Conservation (phyloP, 768 basidiomycete genomes). For the Pleurotus pulmonarius region DNA sequence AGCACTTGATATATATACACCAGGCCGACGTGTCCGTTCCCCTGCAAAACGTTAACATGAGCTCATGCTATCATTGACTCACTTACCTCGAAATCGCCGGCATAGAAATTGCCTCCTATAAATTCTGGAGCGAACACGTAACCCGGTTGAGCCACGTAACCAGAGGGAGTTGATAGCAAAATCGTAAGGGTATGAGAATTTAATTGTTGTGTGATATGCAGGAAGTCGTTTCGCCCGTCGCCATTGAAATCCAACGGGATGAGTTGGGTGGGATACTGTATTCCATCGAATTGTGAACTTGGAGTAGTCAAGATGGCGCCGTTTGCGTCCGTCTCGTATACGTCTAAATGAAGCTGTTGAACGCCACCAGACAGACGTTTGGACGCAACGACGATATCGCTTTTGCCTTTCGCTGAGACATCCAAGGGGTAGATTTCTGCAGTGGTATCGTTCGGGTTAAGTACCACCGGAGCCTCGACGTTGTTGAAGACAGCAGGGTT, state of each 20-base stretch:
- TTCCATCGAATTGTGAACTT: background rate
- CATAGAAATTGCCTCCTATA: conserved; percentile 1
- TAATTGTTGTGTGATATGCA: background rate
- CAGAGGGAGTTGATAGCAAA: background rate
- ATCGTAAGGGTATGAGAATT: background rate
- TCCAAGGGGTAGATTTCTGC: background rate
- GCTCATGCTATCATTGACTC: background rate
- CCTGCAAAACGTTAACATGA: background rate
- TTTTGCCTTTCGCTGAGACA: background rate
- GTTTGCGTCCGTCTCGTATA: conserved; percentile 1
- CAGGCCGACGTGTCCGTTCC: conserved; percentile 1
- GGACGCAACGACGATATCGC: conserved; percentile 1
- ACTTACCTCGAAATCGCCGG: conserved; percentile 2
- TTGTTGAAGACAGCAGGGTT: conserved; percentile 9
- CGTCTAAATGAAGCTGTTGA: conserved; percentile 2
- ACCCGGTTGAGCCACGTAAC: background rate
- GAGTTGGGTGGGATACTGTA: background rate
- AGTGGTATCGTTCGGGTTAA: background rate
- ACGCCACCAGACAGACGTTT: conserved; percentile 1
- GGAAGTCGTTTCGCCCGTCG: conserved; percentile 2
- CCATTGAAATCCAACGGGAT: conserved; percentile 1
- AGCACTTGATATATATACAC: conserved; percentile 4
- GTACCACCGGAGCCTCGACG: background rate
- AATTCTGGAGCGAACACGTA: background rate
- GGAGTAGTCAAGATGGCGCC: background rate